Conservation (phyloP, 305 asterid genomes). For the Solanum aculeatissimum region DNA sequence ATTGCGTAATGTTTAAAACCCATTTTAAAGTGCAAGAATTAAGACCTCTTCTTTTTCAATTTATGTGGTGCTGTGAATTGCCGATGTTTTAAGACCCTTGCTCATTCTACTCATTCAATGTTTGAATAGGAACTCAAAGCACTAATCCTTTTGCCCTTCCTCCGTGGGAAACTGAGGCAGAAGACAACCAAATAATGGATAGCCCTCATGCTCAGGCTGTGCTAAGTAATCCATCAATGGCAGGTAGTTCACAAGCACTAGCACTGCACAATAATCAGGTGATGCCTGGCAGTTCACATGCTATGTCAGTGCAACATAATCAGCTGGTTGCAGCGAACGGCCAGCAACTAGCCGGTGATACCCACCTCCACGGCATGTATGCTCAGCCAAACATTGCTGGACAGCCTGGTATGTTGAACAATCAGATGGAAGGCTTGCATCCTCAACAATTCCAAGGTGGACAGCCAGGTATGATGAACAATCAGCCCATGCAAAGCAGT, state of each 20-base stretch:
- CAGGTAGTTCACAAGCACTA: not conserved
- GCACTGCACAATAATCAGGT: not conserved
- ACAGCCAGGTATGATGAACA: not conserved
- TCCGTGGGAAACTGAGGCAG: slow-evolving; percentile 81
- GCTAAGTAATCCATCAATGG: not conserved
- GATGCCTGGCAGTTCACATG: not conserved
- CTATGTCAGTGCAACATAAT: not conserved
- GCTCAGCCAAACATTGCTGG: slow-evolving; percentile 24
- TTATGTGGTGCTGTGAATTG: not conserved
- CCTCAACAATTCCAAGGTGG: too few species aligned
- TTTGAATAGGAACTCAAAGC: slow-evolving; percentile 37
- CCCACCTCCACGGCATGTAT: slow-evolving; percentile 16
- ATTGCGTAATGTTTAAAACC: not conserved
- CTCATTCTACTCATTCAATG: not conserved
- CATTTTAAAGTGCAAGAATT: not conserved
- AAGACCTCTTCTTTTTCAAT: not conserved
- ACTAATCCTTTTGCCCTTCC: slow-evolving; percentile 69
- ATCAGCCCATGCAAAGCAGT: slow-evolving; percentile 22
- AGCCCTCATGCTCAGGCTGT: slow-evolving; percentile 14
- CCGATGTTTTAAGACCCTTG: not conserved
- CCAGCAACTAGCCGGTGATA: slow-evolving; percentile 13
- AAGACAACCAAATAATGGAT: slow-evolving; percentile 24
- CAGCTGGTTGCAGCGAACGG: slow-evolving; percentile 23
- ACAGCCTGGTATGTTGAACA: not conserved
- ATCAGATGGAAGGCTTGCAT: not conserved